Percentiles rank a stretch among this genome's conserved stretches.
These are phyloP conservation scores for Casuarina glauca DNA, from an alignment of 306 rosid genomes.

Conservation along the genomic window DNA sequence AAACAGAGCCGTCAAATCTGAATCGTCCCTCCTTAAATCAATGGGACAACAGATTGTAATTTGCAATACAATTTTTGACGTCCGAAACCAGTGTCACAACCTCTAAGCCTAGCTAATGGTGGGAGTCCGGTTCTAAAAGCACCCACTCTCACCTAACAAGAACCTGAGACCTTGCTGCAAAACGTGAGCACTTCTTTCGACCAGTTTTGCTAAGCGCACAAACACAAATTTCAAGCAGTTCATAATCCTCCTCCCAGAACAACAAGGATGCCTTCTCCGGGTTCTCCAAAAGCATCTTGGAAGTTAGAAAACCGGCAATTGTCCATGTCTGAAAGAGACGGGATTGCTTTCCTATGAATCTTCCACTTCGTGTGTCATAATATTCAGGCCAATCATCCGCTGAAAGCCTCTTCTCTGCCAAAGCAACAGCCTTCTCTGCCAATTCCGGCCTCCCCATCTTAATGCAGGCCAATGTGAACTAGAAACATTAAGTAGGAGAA, in stretches of 20 bases:
- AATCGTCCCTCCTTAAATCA: neutral
- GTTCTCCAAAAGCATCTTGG: slow-evolving; percentile 75
- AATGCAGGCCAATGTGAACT: slow-evolving; percentile 90
- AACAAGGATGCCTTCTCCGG: slow-evolving; percentile 74
- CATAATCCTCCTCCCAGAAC: slow-evolving; percentile 85
- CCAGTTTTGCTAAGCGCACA: slow-evolving; percentile 65
- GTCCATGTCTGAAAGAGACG: slow-evolving; percentile 83
- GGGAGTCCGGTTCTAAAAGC: neutral
- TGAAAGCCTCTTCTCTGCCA: slow-evolving; percentile 71
- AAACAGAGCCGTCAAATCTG: slow-evolving; percentile 25
- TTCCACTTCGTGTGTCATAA: slow-evolving; percentile 70
- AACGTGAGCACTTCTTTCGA: slow-evolving; percentile 63
- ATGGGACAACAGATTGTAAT: neutral
- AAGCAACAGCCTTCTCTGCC: slow-evolving; percentile 62
- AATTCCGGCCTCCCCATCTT: slow-evolving; percentile 78
- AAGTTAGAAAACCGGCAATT: slow-evolving; percentile 66
- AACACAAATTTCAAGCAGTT: slow-evolving; percentile 72
- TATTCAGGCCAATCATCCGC: slow-evolving; percentile 81
- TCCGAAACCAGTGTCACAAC: neutral
- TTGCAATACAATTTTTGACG: neutral
- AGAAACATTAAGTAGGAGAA: slow-evolving; percentile 17
- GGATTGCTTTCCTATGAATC: slow-evolving; percentile 74
- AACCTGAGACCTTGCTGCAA: slow-evolving; percentile 49
- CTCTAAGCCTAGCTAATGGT: neutral
- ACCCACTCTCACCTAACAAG: slow-evolving; percentile 23